Conservation (phyloP, 768 basidiomycete species). For the Kwoniella newhampshirensis region DNA sequence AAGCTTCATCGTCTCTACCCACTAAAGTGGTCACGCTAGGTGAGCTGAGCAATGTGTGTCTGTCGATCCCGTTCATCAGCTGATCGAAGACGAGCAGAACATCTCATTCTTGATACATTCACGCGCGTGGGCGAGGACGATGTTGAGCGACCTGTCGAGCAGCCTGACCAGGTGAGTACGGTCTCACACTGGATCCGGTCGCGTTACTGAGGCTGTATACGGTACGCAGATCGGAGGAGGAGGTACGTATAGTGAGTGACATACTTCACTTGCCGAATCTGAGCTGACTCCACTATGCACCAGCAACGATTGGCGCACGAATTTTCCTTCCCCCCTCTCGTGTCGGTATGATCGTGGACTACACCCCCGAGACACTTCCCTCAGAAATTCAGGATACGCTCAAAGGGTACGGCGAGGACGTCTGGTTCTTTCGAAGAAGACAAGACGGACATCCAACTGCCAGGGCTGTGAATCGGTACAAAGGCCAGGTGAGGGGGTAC, state of each 20-base stretch:
- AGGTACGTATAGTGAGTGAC: slow-evolving; percentile 32
- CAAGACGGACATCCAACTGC: slow-evolving; percentile 31
- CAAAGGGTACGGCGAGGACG: slow-evolving; percentile 24
- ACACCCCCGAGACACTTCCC: slow-evolving; percentile 27
- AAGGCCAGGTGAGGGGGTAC: slow-evolving; percentile 22
- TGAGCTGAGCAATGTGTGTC: too few relatives aligned
- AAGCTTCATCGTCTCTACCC: too few relatives aligned
- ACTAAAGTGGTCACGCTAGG: slow-evolving; percentile 6
- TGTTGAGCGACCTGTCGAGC: slow-evolving; percentile 23
- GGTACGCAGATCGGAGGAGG: slow-evolving; percentile 36
- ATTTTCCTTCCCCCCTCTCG: slow-evolving; percentile 32
- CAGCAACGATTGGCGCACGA: slow-evolving; percentile 36
- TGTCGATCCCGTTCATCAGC: too few relatives aligned
- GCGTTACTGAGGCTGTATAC: not conserved
- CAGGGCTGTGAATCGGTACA: slow-evolving; percentile 33
- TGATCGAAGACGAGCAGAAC: too few relatives aligned
- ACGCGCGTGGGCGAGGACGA: slow-evolving; percentile 31
- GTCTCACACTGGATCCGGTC: too few relatives aligned
- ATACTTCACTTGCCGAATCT: not conserved
- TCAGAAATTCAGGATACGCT: slow-evolving; percentile 14
- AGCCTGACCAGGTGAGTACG: slow-evolving; percentile 28
- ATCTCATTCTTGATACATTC: slow-evolving; percentile 45
- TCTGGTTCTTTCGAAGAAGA: slow-evolving; percentile 28
- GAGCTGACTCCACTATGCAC: not conserved
- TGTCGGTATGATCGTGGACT: slow-evolving; percentile 38